A percentile compares a stretch with the other conserved stretches of the same genome.
phyloP scores from a whole-genome alignment of 177 flowering plant genomes.

The Vitis hybrid region DNA sequence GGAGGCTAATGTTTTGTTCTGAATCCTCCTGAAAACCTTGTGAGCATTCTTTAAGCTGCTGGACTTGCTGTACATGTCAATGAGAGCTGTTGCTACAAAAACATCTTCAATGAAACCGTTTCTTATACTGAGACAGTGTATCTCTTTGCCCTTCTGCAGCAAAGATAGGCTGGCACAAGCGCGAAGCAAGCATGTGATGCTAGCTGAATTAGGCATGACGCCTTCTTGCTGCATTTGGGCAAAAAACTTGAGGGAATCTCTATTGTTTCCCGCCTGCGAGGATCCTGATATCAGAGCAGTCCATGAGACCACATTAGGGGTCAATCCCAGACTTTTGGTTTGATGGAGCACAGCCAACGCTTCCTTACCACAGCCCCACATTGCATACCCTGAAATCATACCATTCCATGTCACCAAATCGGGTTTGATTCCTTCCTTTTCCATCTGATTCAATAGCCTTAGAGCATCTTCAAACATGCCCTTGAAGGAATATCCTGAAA shows the following conservation, averaged over 20 bases:
- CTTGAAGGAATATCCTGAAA: constrained; percentile 54
- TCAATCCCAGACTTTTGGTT: constrained; percentile 38
- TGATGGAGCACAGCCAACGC: constrained; percentile 43
- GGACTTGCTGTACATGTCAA: constrained; percentile 64
- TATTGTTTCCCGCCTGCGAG: constrained; percentile 41
- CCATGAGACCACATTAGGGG: constrained; percentile 69
- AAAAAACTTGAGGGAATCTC: constrained; percentile 36
- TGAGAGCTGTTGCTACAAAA: constrained; percentile 50
- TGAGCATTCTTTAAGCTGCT: constrained; percentile 41
- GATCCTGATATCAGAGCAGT: constrained; percentile 71
- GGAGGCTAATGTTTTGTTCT: constrained; percentile 45
- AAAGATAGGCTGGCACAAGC: constrained; percentile 58
- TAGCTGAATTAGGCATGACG: constrained; percentile 54
- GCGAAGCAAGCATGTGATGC: constrained; percentile 45
- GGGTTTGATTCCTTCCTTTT: constrained; percentile 47
- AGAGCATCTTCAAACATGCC: constrained; percentile 48
- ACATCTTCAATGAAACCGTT: constrained; percentile 36
- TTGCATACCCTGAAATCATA: constrained; percentile 57
- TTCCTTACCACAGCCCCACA: constrained; percentile 38
- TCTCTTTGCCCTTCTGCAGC: constrained; percentile 53
- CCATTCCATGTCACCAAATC: constrained; percentile 65
- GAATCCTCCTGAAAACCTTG: constrained; percentile 33
- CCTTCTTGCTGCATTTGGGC: constrained; percentile 53
- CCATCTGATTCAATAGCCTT: constrained; percentile 42
- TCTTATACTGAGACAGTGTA: constrained; percentile 47